Conservation (phyloP, 805 yeast genomes). For the Barnettozyma vustinii region DNA sequence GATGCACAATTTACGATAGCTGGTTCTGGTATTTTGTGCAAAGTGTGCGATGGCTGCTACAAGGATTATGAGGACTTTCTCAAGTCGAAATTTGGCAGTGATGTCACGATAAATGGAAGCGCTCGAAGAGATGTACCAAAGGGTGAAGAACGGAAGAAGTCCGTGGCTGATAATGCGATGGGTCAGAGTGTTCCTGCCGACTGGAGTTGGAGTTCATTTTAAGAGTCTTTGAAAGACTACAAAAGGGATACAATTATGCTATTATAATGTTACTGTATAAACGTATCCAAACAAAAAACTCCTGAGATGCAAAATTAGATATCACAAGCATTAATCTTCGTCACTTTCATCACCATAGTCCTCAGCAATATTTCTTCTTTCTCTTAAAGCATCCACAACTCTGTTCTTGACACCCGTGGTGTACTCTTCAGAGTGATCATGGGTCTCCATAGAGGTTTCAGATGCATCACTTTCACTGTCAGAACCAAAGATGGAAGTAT, state of each 20-base stretch:
- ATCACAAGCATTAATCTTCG: background rate
- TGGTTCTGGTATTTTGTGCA: slow-evolving; percentile 58
- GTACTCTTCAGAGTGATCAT: slow-evolving; percentile 8
- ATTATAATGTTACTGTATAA: background rate
- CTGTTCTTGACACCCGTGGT: slow-evolving; percentile 22
- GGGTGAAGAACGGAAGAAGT: slow-evolving; percentile 27
- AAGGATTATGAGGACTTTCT: slow-evolving; percentile 51
- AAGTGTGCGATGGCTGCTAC: slow-evolving; percentile 67
- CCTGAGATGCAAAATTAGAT: background rate
- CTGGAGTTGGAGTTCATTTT: slow-evolving; percentile 78
- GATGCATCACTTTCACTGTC: slow-evolving; percentile 26
- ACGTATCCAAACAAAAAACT: background rate
- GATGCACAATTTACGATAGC: slow-evolving; percentile 63
- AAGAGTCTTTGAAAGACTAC: slow-evolving; percentile 12
- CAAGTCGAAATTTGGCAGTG: slow-evolving; percentile 22
- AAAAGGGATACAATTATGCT: background rate
- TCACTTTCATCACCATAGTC: background rate
- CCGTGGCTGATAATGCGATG: slow-evolving; percentile 28
- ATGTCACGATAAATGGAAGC: background rate
- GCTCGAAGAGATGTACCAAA: background rate
- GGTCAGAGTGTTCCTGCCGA: slow-evolving; percentile 49
- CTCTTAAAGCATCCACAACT: slow-evolving; percentile 25
- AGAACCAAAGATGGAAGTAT: slow-evolving; percentile 37
- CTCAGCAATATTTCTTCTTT: slow-evolving; percentile 20
- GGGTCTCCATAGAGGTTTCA: slow-evolving; percentile 23